Evolutionary conservation across 2,329 filamentous ascomycete species (phyloP), one percentile per base, ranked within the genome.

Genomic region (Xylariomycetidae sp.): DNA sequence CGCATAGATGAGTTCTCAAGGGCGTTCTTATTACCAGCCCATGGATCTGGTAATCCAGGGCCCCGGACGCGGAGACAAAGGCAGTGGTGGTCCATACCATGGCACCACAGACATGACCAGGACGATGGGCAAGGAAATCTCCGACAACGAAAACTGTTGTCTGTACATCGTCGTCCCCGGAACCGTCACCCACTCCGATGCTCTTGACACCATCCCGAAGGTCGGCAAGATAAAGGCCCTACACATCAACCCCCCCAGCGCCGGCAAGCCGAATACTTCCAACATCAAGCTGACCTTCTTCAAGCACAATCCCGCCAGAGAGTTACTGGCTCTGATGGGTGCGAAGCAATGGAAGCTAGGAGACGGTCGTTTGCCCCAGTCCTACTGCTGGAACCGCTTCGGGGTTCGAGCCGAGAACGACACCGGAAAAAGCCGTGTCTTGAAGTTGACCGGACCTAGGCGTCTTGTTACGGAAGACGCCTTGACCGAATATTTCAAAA

Each of bases 201-300:
- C 17, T 4, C 17, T 27, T 7, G 6, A 27, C 13, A 27, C 26
- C 11, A 13, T 27, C 14, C 26, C 26, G 4, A 13, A 16, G 11
- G 26, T 27, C 30, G 30, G 30, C 17, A 31, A 31, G 19, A 20
- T 31, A 5, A 31, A 25, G 18, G 13, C 30, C n/a, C 15, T 12
- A 12, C 19, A 20, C n/a, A 12, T 31, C 30, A 31, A 31, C 13
- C 5, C 13, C 16, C 17, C 17, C 11, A 20, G 25, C 13, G 30
- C 4, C 2, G 13, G 19, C 13, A 13, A 22, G n/a, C 30, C 17
- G 9, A 15, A 6, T 2, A 31, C 30, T 3, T 31, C 30, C 6
- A 13, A 18, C 6, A 15, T 22, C 16, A 31, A 15, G 8, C 16
- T 31, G 12, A n/a, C 16, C 10, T 31, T 31, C 30, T 31, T 31